Evolutionary conservation across 768 basidiomycete genomes (phyloP), one percentile per base, ranked within the genome.

Genomic region (Rhizopogon vesiculosus): DNA sequence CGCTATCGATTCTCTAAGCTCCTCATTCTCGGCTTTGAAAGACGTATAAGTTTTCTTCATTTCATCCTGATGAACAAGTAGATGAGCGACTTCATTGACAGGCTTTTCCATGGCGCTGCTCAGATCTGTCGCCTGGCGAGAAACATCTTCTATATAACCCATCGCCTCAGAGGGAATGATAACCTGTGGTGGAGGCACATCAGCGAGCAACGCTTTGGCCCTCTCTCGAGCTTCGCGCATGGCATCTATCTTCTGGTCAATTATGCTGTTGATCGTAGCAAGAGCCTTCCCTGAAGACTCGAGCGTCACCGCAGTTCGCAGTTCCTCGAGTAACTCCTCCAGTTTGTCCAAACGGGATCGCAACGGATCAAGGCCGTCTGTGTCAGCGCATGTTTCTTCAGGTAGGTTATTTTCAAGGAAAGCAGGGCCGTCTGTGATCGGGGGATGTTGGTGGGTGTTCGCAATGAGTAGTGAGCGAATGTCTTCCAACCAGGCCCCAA

Each of bases 321-420:
- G 57, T 51, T 70, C 67, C n/a, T 70, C 69, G 7, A 72, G 54
- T n/a, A 61, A 62, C 35, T 69, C 62, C 48, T 66, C 69, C 15
- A 70, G 58, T 25, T 65, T 54, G 31, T 33, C 61, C 12, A 72
- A 19, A 28, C 51, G 63, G 45, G 10, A 54, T 51, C 38, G 61
- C 46, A 70, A 45, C 5, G 56, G 13, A 45, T 41, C 31, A 25
- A 49, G 51, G 39, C 61, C 56, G 5, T 61, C 25, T 10, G 16
- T 19, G 22, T 41, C 25, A n/a, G 42, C 13, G 25, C 22, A 7
- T 29, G 19, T 1, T 5, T 57, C 31, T 13, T 33, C 8, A 10
- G 51, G 29, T 7, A 41, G 31, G 22, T 7, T 10, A 12, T 22
- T 31, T 33, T 45, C 16, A 25, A 15, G 31, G 22, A 45, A 42